Percentiles rank a stretch among this genome's conserved stretches.
These are phyloP conservation scores for Pythium dissimile DNA, from an alignment of 352 stramenopile genomes.

Conservation along the genomic window DNA sequence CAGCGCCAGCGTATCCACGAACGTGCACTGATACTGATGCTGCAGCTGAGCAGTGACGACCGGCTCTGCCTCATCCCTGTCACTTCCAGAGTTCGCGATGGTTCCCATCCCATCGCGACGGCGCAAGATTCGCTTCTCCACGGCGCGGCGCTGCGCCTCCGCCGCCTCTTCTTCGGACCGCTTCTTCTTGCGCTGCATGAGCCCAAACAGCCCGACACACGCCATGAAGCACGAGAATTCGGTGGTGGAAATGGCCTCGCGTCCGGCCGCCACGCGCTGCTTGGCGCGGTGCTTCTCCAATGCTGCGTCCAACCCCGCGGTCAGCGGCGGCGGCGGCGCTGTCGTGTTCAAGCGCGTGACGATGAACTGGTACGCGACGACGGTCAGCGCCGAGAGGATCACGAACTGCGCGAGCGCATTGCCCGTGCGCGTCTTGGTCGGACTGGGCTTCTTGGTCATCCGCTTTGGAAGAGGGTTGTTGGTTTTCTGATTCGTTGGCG, in stretches of 20 bases:
- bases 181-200: constrained; percentile 56
- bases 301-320: constrained; percentile 14
- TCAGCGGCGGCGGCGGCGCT: constrained; percentile 13
- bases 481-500: not conserved
- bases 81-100: not conserved
- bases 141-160: constrained; percentile 16
- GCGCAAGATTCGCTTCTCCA: constrained; percentile 22
- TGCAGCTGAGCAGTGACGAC: no score
- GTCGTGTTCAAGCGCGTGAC: constrained; percentile 8
- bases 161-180: constrained; percentile 14
- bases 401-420: constrained; percentile 65
- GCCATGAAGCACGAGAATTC: constrained; percentile 60
- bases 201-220: constrained; percentile 55
- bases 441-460: constrained; percentile 18
- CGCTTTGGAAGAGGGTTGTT: not conserved
- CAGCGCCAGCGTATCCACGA: constrained; percentile 10
- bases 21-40: no score
- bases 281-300: constrained; percentile 21
- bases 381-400: constrained; percentile 46
- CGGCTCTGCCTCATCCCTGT: constrained; percentile 6
- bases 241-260: constrained; percentile 25
- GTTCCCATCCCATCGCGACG: not conserved
- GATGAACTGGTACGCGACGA: constrained; percentile 53
- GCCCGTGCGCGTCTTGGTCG: constrained; percentile 29
- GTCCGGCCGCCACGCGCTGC: constrained; percentile 7